Conservation (phyloP, 2,329 filamentous ascomycete species). For the Aureobasidium sp. region DNA sequence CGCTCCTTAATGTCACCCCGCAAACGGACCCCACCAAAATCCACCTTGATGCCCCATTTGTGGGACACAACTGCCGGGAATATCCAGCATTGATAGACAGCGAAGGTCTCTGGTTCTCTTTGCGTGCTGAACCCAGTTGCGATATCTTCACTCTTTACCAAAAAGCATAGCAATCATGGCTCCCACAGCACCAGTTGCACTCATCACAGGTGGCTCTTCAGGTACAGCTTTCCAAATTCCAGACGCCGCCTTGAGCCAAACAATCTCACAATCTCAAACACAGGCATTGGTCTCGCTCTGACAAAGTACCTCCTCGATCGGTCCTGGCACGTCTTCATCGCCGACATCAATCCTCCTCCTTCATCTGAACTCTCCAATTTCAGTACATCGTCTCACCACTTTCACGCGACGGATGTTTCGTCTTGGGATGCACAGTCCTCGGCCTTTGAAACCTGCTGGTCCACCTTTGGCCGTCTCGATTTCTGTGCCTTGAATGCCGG, state of each 20-base stretch:
- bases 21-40: neutral
- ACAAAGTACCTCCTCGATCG: constrained; percentile 35
- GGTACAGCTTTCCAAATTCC: constrained; percentile 16
- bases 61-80: neutral
- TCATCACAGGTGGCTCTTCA: constrained; percentile 41
- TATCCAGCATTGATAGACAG: neutral
- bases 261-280: neutral
- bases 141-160: neutral
- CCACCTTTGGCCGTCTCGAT: constrained; percentile 23
- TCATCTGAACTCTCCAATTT: neutral
- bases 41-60: neutral
- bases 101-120: neutral
- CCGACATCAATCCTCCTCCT: constrained; percentile 37
- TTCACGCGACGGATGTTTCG: constrained; percentile 30
- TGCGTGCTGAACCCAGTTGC: neutral
- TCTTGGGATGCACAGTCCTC: constrained; percentile 24
- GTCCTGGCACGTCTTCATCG: constrained; percentile 38
- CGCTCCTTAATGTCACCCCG: neutral
- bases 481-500: constrained; percentile 30
- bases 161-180: neutral
- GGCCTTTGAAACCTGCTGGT: constrained; percentile 23
- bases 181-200: constrained; percentile 28
- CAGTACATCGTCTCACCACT: constrained; percentile 22
- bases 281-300: constrained; percentile 37
- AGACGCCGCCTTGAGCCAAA: neutral